Base-by-base conservation (phyloP, 2,329 filamentous ascomycete genomes). In the Aspergillus fumigatus region DNA sequence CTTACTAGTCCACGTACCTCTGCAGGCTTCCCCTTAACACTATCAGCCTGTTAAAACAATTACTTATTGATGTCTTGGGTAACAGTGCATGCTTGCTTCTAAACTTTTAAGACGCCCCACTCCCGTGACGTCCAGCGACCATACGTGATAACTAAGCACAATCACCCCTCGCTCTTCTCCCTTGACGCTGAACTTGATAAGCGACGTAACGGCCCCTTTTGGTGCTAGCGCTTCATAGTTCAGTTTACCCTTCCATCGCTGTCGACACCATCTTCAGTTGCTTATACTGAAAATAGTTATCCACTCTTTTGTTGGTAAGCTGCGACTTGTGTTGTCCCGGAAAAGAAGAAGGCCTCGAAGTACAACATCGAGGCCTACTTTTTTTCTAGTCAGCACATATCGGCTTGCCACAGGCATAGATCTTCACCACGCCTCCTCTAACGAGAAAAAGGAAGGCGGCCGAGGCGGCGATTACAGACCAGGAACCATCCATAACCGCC, bases 381-480 rank as follows among this genome's bases (percentile, higher is more conserved):
- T 59, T 64, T 61, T 63, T 59, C 53, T 55, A 47, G 50, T 60
- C 64, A 64, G 56, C 64, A 63, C 65, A 62, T 61, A 58, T 25
- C 53, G 51, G 51, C 58, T 64, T 59, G 50, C 60, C 60, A 55
- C 52, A 51, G 25, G n/a, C 19, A 43, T 48, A 48, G 38, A 51
- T 53, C 41, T 72, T 71, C 80, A 82, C 73, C 72, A 82, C 81
- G 81, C 77, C 79, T 78, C 77, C 80, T 67, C 73, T 71, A 70
- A 73, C 74, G 56, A 80, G 73, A 65, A 82, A 82, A 71, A 75
- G 80, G 70, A 82, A 81, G 75, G 80, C 79, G 71, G 73, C 73
- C 70, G 79, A 80, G 73, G 76, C 68, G 68, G 70, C 70, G 66
- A 68, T 68, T 62, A 63, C 66, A 59, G 61, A 70, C 59, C 60